phyloP scores from a whole-genome alignment of 139 green algal genomes.

The Ulvella scutata region DNA sequence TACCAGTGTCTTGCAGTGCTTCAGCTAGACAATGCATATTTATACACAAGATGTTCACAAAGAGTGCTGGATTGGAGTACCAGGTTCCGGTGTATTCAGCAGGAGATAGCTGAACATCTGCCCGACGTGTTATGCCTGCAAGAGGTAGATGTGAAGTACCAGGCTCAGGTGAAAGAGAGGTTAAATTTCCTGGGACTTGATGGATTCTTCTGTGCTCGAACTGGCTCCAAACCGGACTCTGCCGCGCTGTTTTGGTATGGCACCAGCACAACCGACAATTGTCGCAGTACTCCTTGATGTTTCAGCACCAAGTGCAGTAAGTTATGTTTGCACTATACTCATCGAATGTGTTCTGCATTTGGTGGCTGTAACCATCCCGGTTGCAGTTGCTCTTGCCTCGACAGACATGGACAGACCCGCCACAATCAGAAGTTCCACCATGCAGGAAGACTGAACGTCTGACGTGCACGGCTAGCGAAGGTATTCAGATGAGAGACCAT shows the following conservation, averaged over 20 bases:
- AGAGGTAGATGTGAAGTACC: constrained; percentile 24
- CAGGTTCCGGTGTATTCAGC: constrained; percentile 7
- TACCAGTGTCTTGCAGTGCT: not conserved
- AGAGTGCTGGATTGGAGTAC: constrained; percentile 7
- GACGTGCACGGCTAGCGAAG: not conserved
- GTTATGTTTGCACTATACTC: not conserved
- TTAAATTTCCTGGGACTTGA: constrained; percentile 15
- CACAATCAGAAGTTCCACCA: not conserved
- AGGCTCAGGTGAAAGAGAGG: not conserved
- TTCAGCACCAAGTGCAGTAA: not conserved
- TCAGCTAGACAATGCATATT: constrained; percentile 11
- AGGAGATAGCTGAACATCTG: constrained; percentile 1
- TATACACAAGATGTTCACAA: constrained; percentile 6
- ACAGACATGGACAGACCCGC: constrained; percentile 3
- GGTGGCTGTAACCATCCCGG: not conserved
- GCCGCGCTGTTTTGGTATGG: constrained; percentile 30
- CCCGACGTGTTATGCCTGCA: constrained; percentile 18
- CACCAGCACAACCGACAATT: not conserved
- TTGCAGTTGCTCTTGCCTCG: not conserved
- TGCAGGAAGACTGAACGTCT: not conserved
- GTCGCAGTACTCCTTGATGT: not conserved
- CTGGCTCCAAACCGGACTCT: constrained; percentile 23
- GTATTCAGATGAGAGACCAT: constrained; percentile 21
- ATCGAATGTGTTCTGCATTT: not conserved
- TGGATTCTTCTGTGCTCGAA: constrained; percentile 15